Evolutionary conservation across 306 rosid species (phyloP).

Genomic region (Luffa aegyptiaca): DNA sequence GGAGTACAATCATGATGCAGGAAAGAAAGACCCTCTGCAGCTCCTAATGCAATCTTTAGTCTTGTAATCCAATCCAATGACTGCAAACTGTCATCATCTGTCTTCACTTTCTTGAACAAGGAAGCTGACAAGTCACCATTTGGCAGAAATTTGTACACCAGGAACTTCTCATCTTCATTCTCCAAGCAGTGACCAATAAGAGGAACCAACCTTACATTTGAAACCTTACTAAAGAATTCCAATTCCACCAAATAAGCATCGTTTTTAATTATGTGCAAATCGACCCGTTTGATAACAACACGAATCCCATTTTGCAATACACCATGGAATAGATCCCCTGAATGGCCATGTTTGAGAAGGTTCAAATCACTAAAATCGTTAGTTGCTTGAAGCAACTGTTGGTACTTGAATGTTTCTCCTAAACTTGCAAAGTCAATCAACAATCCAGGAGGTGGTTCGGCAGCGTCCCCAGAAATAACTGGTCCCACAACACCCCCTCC

Average conservation of each 20-base stretch:
- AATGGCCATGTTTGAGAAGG: constrained; percentile 69
- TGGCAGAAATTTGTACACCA: constrained; percentile 70
- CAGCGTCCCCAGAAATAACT: constrained; percentile 29
- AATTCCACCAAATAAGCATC: constrained; percentile 53
- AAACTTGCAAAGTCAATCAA: constrained; percentile 37
- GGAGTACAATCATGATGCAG: constrained; percentile 87
- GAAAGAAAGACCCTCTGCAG: constrained; percentile 75
- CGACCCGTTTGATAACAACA: constrained; percentile 60
- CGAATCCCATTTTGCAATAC: constrained; percentile 63
- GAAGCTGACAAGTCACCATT: constrained; percentile 80
- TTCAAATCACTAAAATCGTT: constrained; percentile 50
- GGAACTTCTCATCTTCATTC: constrained; percentile 72
- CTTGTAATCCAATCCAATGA: constrained; percentile 99
- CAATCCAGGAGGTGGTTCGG: constrained; percentile 39
- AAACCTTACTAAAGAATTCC: constrained; percentile 65
- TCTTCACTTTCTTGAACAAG: constrained; percentile 38
- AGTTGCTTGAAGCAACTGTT: constrained; percentile 71
- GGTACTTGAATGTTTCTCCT: constrained; percentile 65
- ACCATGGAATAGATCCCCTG: constrained; percentile 76
- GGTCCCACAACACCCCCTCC: constrained; percentile 38
- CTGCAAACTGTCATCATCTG: constrained; percentile 54
- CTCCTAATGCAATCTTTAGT: constrained; percentile 85
- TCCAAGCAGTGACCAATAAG: constrained; percentile 76
- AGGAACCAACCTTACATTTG: constrained; percentile 71
- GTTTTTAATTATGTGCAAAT: constrained; percentile 35